Conservation (phyloP, 176 grass and related monocot species). For the Sorghum bicolor region Sorghum_bicolor_NCBIv3 NC_012870.2:76366001-76366500, state of each 20-base stretch:
- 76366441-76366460: slow-evolving; percentile 4
- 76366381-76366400: background rate
- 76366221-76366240: background rate
- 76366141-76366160: background rate
- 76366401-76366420: slow-evolving; percentile 4
- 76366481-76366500: no score
- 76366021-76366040: no score
- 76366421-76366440: background rate
- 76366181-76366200: background rate
- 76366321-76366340: background rate
- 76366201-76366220: background rate
- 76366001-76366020: no score
- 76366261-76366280: background rate
- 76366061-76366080: no score
- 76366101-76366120: background rate
- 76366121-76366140: background rate
- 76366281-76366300: background rate
- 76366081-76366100: no score
- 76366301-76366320: background rate
- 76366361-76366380: background rate
- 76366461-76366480: background rate
- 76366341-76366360: no score
- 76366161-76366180: background rate
- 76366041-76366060: no score
- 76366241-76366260: background rate